Evolutionary conservation across 2,329 filamentous ascomycete genomes (phyloP).

Genomic region (Aspergillus bombycis): DNA sequence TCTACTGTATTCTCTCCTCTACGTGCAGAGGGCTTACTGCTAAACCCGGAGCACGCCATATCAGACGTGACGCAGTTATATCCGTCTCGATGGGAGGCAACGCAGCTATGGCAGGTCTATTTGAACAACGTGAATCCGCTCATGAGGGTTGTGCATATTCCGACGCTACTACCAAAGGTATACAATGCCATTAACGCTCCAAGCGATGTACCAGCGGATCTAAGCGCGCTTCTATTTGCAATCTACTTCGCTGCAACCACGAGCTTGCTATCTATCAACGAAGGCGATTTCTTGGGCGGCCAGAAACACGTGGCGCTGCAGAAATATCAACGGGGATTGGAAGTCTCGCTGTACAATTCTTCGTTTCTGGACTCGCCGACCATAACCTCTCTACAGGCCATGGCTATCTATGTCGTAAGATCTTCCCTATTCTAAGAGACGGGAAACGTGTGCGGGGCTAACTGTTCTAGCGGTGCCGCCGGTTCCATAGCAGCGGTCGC

Average conservation of each 20-base stretch:
- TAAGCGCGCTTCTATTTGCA: slow-evolving; percentile 31
- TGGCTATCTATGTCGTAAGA: slow-evolving; percentile 44
- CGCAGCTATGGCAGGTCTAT: slow-evolving; percentile 33
- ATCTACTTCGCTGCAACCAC: slow-evolving; percentile 32
- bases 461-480: slow-evolving; percentile 22
- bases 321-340: slow-evolving; percentile 34
- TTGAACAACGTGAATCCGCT: slow-evolving; percentile 32
- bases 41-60: slow-evolving; percentile 20
- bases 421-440: background rate
- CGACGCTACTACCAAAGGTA: slow-evolving; percentile 29
- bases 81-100: slow-evolving; percentile 28
- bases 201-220: slow-evolving; percentile 21
- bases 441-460: background rate
- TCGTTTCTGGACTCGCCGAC: slow-evolving; percentile 49
- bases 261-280: slow-evolving; percentile 15
- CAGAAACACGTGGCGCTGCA: slow-evolving; percentile 16
- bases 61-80: slow-evolving; percentile 20
- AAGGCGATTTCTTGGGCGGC: slow-evolving; percentile 20
- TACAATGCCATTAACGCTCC: slow-evolving; percentile 33
- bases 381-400: slow-evolving; percentile 31
- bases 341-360: slow-evolving; percentile 43
- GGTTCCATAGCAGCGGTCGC: slow-evolving; percentile 26
- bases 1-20: slow-evolving; percentile 17
- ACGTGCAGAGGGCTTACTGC: slow-evolving; percentile 27
- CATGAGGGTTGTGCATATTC: slow-evolving; percentile 33